A percentile compares a stretch with the other conserved stretches of the same genome.
phyloP scores from a whole-genome alignment of 805 yeast species.

The Debaryomyces prosopidis region DNA sequence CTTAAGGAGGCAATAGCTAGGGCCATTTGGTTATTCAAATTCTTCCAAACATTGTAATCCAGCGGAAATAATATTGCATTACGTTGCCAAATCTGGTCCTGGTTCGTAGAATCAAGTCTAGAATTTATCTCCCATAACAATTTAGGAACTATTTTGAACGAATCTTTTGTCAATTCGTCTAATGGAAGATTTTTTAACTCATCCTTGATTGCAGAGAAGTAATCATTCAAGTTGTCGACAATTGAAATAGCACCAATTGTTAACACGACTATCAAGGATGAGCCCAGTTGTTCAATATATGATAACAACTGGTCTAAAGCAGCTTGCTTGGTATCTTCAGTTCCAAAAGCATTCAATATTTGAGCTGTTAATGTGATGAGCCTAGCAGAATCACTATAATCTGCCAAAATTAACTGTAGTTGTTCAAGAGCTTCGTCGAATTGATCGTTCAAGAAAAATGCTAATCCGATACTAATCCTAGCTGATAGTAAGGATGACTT shows the following conservation, averaged over 20 bases:
- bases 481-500: constrained; percentile 50
- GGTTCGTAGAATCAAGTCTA: constrained; percentile 28
- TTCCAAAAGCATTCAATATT: constrained; percentile 73
- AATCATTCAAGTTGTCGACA: constrained; percentile 57
- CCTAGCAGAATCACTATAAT: constrained; percentile 57
- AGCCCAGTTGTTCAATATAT: constrained; percentile 62
- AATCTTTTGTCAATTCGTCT: constrained; percentile 49
- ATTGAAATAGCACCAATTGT: constrained; percentile 80
- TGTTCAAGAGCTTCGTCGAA: constrained; percentile 67
- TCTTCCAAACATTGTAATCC: constrained; percentile 67
- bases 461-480: constrained; percentile 69
- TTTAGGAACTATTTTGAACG: constrained; percentile 55
- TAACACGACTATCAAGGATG: constrained; percentile 65
- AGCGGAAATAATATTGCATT: constrained; percentile 75
- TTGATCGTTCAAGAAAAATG: constrained; percentile 61
- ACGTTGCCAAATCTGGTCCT: constrained; percentile 56
- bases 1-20: constrained; percentile 55
- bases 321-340: constrained; percentile 74
- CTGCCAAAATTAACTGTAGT: constrained; percentile 58
- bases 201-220: constrained; percentile 62
- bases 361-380: constrained; percentile 77
- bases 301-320: constrained; percentile 81
- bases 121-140: constrained; percentile 53
- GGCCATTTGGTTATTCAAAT: constrained; percentile 57
- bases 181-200: constrained; percentile 60